Conservation (phyloP, 2,329 filamentous ascomycete genomes). For the Clonostachys solani region DNA sequence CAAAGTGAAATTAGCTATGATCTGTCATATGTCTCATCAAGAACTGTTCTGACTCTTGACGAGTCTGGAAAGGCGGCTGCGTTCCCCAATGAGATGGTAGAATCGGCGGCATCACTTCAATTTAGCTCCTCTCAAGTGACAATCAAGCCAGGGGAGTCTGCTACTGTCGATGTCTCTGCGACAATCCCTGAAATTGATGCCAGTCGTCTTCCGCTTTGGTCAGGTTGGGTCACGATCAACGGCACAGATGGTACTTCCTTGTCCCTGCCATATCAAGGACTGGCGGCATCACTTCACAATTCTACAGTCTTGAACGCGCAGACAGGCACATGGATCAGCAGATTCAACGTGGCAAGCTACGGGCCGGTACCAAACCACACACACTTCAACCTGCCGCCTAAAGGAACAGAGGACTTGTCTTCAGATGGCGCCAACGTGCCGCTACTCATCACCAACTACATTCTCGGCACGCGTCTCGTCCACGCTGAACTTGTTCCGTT, state of each 20-base stretch:
- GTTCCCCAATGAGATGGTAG: constrained; percentile 33
- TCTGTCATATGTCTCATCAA: constrained; percentile 43
- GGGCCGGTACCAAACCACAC: constrained; percentile 21
- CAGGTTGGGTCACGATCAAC: constrained; percentile 34
- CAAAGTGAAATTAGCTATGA: constrained; percentile 42
- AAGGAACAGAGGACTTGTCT: constrained; percentile 18
- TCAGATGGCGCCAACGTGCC: constrained; percentile 15
- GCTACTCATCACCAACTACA: constrained; percentile 2
- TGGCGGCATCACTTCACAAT: constrained; percentile 22
- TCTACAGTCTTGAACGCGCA: constrained; percentile 21
- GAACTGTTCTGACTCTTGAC: constrained; percentile 46
- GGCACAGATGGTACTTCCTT: constrained; percentile 27
- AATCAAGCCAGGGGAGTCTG: constrained; percentile 31
- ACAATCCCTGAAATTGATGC: constrained; percentile 15
- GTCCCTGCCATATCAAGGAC: constrained; percentile 32
- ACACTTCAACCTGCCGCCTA: constrained; percentile 34
- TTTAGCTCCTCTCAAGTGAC: constrained; percentile 38
- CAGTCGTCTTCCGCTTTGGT: constrained; percentile 31
- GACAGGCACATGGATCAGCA: constrained; percentile 24
- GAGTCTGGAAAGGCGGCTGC: constrained; percentile 25
- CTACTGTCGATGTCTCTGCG: constrained; percentile 39
- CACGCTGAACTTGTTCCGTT: neutral
- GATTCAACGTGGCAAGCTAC: constrained; percentile 22
- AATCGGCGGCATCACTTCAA: constrained; percentile 32
- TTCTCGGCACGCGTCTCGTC: constrained; percentile 17